These are phyloP conservation scores for Perkinsus olseni DNA, from an alignment of 169 alveolate genomes.

Conservation along the genomic window DNA sequence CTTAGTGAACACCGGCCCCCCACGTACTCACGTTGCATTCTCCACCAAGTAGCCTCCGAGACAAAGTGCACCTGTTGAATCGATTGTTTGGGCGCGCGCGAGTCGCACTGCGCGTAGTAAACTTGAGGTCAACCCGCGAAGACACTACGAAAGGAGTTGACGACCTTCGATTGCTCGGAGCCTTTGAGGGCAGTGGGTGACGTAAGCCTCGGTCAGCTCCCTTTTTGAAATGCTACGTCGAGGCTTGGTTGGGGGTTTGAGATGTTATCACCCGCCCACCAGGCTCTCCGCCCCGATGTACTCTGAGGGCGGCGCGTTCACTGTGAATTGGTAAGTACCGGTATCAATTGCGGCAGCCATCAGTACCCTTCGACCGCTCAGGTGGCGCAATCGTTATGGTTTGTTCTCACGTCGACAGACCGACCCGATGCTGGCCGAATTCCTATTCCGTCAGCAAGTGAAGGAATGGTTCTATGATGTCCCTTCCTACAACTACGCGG, in stretches of 20 bases:
- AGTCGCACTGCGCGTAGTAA: background rate
- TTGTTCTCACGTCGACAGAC: background rate
- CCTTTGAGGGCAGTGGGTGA: too few species aligned
- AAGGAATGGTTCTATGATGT: background rate
- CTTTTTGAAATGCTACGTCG: background rate
- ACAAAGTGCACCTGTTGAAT: background rate
- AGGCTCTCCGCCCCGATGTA: background rate
- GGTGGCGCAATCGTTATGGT: background rate
- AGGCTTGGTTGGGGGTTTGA: background rate
- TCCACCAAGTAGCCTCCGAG: background rate
- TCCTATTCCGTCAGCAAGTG: constrained; percentile 1
- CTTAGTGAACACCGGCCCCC: background rate
- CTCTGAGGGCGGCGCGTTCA: background rate
- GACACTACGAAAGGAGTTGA: too few species aligned
- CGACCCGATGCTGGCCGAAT: background rate
- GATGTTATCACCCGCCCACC: background rate
- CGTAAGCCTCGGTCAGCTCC: too few species aligned
- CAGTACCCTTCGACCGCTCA: background rate
- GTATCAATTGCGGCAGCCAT: background rate
- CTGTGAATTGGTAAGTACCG: background rate
- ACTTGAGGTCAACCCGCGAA: too few species aligned
- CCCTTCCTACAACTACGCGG: background rate
- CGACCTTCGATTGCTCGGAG: too few species aligned
- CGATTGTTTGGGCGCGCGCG: background rate
- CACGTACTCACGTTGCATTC: background rate